Evolutionary conservation across 2,329 filamentous ascomycete genomes (phyloP).

Genomic region (Fusarium zealandicum): DNA sequence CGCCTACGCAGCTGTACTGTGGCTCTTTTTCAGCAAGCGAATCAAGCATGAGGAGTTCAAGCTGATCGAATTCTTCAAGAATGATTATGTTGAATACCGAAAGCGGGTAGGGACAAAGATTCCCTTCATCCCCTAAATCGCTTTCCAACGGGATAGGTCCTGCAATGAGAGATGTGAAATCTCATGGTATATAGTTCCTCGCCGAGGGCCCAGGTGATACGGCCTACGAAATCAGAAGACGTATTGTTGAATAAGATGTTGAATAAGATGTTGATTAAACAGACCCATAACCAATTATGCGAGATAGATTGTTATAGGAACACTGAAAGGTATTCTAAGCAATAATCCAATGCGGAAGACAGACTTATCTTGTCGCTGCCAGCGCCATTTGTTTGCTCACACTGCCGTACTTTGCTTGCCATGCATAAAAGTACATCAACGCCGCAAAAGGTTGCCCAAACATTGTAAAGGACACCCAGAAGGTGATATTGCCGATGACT

Average conservation of each 20-base stretch:
- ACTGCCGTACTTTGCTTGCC: conserved; percentile 96
- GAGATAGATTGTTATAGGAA: conserved; percentile 6
- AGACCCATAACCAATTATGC: conserved; percentile 4
- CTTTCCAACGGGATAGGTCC: no score
- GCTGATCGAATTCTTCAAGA: conserved; percentile 81
- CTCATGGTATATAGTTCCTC: not conserved
- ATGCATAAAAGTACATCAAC: conserved; percentile 95
- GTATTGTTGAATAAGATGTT: not conserved
- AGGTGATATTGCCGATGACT: conserved; percentile 88
- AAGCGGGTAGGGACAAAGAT: conserved; percentile 78
- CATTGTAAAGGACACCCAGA: conserved; percentile 96
- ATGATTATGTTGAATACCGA: conserved; percentile 80
- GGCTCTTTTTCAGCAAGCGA: conserved; percentile 81
- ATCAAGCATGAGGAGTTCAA: conserved; percentile 81
- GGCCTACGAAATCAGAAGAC: conserved; percentile 7
- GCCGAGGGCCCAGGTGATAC: no score
- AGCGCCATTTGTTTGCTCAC: conserved; percentile 60
- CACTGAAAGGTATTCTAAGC: not conserved
- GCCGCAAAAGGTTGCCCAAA: conserved; percentile 94
- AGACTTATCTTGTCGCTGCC: conserved; percentile 10
- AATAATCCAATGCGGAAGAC: not conserved
- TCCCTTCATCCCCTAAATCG: conserved; percentile 63
- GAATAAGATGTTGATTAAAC: conserved; percentile 7
- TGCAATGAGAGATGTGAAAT: no score
- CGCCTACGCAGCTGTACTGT: conserved; percentile 77